Evolutionary conservation across 2,329 filamentous ascomycete species (phyloP).

Genomic region (Pestalotiopsis sp.): DNA sequence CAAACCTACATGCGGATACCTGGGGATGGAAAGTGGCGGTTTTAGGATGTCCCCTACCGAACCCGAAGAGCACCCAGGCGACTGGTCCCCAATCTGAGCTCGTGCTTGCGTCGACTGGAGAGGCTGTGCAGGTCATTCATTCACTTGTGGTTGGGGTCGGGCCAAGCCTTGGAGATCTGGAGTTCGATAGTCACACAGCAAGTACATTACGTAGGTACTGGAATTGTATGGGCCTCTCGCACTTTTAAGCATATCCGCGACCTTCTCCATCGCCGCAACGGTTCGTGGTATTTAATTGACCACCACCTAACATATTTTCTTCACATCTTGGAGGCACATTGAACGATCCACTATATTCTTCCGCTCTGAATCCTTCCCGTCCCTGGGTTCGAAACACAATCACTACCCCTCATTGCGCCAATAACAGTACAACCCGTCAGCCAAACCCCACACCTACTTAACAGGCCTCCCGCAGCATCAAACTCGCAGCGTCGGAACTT

Average conservation of each 20-base stretch:
- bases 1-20: too few relatives aligned
- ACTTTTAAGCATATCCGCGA: conserved; percentile 2
- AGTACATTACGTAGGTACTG: neutral
- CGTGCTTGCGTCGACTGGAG: conserved; percentile 6
- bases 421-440: neutral
- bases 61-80: neutral
- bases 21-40: neutral
- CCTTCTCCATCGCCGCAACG: neutral
- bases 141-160: conserved; percentile 2
- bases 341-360: neutral
- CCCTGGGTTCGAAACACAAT: conserved; percentile 8
- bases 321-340: neutral
- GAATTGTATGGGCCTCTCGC: neutral
- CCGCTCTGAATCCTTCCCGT: neutral
- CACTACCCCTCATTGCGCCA: conserved; percentile 8
- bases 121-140: conserved; percentile 11
- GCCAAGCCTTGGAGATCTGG: neutral
- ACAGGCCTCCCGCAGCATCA: neutral
- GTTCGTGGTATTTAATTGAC: too few relatives aligned
- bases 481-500: neutral
- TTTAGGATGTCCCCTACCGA: neutral
- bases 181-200: neutral
- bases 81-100: neutral
- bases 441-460: neutral
- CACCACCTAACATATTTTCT: too few relatives aligned